These are phyloP conservation scores for Naganishia vaughanmartiniae DNA, from an alignment of 768 basidiomycete species.

Conservation along the genomic window DNA sequence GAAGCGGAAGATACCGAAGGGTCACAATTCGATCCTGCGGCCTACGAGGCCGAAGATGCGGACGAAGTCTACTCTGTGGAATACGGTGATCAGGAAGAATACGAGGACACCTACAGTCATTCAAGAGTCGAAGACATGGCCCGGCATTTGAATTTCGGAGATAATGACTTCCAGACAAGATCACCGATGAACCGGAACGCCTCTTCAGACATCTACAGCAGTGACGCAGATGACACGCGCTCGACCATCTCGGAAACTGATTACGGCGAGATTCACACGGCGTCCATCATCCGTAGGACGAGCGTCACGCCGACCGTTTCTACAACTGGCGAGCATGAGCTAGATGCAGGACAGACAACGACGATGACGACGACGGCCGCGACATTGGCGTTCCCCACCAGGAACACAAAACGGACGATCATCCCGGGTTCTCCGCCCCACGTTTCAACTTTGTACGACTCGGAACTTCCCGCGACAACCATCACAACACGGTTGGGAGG, in stretches of 20 bases:
- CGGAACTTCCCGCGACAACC: constrained; percentile 5
- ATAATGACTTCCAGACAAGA: neutral
- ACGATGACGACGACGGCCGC: no score
- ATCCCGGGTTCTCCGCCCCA: constrained; percentile 19
- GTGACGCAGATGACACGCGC: constrained; percentile 2
- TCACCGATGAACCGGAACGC: neutral
- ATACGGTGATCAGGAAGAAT: constrained; percentile 19
- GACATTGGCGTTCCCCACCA: neutral
- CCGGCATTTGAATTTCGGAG: neutral
- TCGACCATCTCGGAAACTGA: constrained; percentile 15
- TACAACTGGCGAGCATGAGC: neutral
- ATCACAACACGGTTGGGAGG: constrained; percentile 14
- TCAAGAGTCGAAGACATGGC: neutral
- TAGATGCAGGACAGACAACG: neutral
- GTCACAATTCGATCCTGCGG: constrained; percentile 28
- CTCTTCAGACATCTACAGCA: constrained; percentile 9
- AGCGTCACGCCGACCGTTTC: constrained; percentile 17
- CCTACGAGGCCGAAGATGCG: constrained; percentile 29
- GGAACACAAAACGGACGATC: constrained; percentile 1
- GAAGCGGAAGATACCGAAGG: constrained; percentile 2
- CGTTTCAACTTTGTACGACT: neutral
- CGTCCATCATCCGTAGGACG: constrained; percentile 4
- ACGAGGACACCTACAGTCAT: constrained; percentile 4
- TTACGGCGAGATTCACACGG: constrained; percentile 18
- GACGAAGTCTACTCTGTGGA: constrained; percentile 22